A percentile compares a stretch with the other conserved stretches of the same genome.
Evolutionary conservation across 768 basidiomycete genomes (phyloP).

Genomic region (Paxillus ammoniavirescens): DNA sequence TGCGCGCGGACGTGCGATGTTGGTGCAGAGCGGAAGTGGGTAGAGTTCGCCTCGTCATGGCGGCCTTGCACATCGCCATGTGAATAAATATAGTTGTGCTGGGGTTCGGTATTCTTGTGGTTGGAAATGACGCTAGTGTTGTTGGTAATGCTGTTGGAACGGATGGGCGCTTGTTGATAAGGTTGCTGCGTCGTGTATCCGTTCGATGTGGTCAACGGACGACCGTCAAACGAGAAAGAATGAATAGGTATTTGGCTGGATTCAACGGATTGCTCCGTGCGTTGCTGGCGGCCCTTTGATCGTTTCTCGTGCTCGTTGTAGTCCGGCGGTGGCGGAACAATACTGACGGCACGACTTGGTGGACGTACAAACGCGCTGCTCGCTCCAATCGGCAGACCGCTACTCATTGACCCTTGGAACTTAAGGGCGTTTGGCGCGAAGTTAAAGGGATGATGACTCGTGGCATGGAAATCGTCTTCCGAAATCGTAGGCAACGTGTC

Average conservation of each 20-base stretch:
- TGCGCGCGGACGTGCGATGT: constrained; percentile 14
- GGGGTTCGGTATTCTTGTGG: constrained; percentile 10
- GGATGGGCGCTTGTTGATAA: constrained; percentile 18
- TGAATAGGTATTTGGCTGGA: constrained; percentile 1
- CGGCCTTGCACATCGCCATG: constrained; percentile 13
- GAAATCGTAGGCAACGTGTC: constrained; percentile 30
- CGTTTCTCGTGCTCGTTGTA: constrained; percentile 17
- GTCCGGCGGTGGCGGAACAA: constrained; percentile 26
- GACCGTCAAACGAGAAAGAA: constrained; percentile 6
- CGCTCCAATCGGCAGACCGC: neutral
- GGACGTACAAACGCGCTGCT: constrained; percentile 18
- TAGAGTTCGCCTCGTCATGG: constrained; percentile 2
- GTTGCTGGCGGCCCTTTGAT: constrained; percentile 11
- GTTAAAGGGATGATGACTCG: constrained; percentile 9
- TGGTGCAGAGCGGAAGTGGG: constrained; percentile 8
- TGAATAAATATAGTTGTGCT: constrained; percentile 24
- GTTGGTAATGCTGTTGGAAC: constrained; percentile 24
- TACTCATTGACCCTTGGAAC: constrained; percentile 1
- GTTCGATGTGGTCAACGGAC: constrained; percentile 1
- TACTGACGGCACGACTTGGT: constrained; percentile 29
- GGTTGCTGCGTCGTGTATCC: constrained; percentile 10
- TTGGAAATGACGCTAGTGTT: constrained; percentile 19
- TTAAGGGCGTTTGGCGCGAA: constrained; percentile 3
- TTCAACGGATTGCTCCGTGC: constrained; percentile 3
- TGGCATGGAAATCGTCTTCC: constrained; percentile 37